phyloP scores from a whole-genome alignment of 1,139 yeast genomes.

The Suhomyces choctaworum region DNA sequence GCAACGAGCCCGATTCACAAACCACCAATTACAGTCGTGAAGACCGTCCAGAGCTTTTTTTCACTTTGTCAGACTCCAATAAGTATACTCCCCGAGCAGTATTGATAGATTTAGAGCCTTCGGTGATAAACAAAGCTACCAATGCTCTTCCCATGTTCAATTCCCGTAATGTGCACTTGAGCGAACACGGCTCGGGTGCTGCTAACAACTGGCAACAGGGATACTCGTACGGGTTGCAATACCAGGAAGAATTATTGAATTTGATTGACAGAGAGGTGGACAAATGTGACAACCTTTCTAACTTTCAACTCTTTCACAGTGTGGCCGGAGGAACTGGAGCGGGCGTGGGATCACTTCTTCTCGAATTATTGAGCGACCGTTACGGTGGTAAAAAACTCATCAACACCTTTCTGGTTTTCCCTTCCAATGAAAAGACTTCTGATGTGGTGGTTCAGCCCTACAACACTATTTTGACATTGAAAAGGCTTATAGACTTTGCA shows the following conservation, averaged over 20 bases:
- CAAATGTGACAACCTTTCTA: conserved; percentile 85
- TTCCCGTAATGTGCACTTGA: conserved; percentile 77
- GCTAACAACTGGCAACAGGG: conserved; percentile 97
- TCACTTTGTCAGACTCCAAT: conserved; percentile 68
- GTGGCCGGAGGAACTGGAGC: conserved; percentile 99
- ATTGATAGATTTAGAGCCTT: conserved; percentile 85
- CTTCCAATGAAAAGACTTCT: conserved; percentile 70
- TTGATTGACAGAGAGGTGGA: conserved; percentile 90
- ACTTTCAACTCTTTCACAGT: conserved; percentile 88
- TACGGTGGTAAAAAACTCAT: conserved; percentile 77
- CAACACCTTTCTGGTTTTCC: conserved; percentile 86
- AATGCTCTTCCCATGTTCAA: conserved; percentile 70
- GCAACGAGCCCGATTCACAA: conserved; percentile 1
- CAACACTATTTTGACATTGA: conserved; percentile 79
- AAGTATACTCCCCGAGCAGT: conserved; percentile 87
- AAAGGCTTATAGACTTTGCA: conserved; percentile 77
- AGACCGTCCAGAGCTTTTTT: conserved; percentile 83
- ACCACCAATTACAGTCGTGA: conserved; percentile 32
- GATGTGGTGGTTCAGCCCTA: conserved; percentile 98
- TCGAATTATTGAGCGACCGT: conserved; percentile 78
- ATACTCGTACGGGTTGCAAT: conserved; percentile 68
- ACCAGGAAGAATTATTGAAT: conserved; percentile 72
- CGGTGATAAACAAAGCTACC: conserved; percentile 71
- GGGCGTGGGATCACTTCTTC: conserved; percentile 82
- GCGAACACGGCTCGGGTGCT: conserved; percentile 85